These are phyloP conservation scores for Corymbia citriodora DNA, from an alignment of 441 rosid genomes.

Conservation along the genomic window DNA sequence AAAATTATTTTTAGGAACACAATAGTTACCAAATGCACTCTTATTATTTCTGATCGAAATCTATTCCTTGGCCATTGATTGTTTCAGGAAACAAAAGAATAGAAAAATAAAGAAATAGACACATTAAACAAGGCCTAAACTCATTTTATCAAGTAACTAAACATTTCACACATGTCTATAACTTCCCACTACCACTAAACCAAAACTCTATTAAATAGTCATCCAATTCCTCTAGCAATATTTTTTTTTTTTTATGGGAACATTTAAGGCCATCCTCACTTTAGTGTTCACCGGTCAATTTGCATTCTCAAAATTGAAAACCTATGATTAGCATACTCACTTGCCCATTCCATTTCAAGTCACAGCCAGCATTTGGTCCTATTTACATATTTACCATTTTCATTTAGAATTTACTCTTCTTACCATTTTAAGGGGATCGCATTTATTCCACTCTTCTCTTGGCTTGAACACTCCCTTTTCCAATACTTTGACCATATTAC, in stretches of 20 bases:
- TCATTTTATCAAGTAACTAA: not conserved
- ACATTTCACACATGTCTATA: not conserved
- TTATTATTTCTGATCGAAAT: too few species aligned
- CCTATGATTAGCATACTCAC: not conserved
- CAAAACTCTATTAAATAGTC: not conserved
- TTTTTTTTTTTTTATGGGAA: too few species aligned
- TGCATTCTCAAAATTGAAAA: not conserved
- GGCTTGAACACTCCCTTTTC: not conserved
- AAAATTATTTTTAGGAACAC: too few species aligned
- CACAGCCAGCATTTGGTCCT: not conserved
- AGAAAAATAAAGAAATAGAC: too few species aligned
- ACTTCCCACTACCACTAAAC: not conserved
- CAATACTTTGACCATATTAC: not conserved
- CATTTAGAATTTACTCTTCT: not conserved
- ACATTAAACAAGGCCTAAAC: too few species aligned
- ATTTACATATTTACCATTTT: not conserved
- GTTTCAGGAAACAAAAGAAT: too few species aligned
- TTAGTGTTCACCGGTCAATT: not conserved
- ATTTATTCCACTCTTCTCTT: not conserved
- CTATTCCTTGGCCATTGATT: too few species aligned
- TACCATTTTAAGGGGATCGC: too few species aligned
- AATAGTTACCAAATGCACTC: too few species aligned
- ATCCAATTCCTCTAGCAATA: not conserved
- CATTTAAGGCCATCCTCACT: not conserved
- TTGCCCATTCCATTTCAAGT: not conserved